Percentiles rank a stretch among this genome's conserved stretches.
phyloP scores from a whole-genome alignment of 352 stramenopile species.

The Thraustochytrium striatum region DNA sequence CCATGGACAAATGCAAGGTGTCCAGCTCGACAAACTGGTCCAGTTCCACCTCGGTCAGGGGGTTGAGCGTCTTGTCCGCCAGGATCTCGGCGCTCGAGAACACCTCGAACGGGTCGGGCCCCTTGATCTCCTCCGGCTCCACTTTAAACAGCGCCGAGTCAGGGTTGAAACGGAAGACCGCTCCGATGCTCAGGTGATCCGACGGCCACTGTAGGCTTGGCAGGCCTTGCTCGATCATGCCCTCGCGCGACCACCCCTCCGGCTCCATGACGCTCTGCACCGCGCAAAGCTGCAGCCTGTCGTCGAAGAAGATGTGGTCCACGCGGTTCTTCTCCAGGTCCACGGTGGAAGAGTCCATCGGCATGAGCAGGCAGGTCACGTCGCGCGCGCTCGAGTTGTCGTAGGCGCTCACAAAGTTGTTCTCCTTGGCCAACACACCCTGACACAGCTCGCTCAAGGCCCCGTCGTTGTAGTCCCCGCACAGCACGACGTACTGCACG shows the following conservation, averaged over 20 bases:
- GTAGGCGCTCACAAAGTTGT: slow-evolving; percentile 24
- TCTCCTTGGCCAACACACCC: background rate
- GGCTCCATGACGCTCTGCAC: slow-evolving; percentile 43
- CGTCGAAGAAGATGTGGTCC: slow-evolving; percentile 44
- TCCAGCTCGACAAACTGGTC: slow-evolving; percentile 2
- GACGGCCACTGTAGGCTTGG: slow-evolving; percentile 30
- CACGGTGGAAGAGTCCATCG: background rate
- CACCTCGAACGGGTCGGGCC: slow-evolving; percentile 2
- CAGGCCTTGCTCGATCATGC: slow-evolving; percentile 34
- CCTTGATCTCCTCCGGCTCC: background rate
- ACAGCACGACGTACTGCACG: slow-evolving; percentile 3
- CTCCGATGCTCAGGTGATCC: slow-evolving; percentile 32
- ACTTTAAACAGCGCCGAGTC: slow-evolving; percentile 16
- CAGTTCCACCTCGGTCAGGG: background rate
- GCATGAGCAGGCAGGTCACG: slow-evolving; percentile 30
- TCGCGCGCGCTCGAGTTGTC: slow-evolving; percentile 26
- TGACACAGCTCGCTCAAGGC: slow-evolving; percentile 28
- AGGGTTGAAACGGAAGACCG: slow-evolving; percentile 12
- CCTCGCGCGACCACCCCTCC: slow-evolving; percentile 21
- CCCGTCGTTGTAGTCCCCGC: slow-evolving; percentile 40
- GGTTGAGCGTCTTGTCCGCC: slow-evolving; percentile 5
- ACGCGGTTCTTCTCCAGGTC: slow-evolving; percentile 34
- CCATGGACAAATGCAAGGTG: background rate
- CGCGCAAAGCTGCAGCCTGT: background rate
- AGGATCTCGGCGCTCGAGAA: slow-evolving; percentile 28